phyloP scores from a whole-genome alignment of 768 basidiomycete genomes.

The Mycena albidolilacea region DNA sequence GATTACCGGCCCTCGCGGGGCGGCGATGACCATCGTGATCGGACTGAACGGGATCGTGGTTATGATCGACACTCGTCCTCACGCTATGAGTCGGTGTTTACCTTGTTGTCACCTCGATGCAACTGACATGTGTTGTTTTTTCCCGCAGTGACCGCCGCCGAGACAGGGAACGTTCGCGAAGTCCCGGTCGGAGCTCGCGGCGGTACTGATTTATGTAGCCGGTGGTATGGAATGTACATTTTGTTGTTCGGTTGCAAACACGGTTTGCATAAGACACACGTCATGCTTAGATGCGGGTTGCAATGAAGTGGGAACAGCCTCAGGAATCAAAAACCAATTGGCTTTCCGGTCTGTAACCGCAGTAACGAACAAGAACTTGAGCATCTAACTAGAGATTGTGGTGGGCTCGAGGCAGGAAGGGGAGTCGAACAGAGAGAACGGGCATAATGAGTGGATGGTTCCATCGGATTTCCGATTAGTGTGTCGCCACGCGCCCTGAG shows the following conservation, averaged over 20 bases:
- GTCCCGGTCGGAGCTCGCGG: constrained; percentile 69
- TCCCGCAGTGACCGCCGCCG: constrained; percentile 74
- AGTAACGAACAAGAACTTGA: constrained; percentile 14
- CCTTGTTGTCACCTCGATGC: constrained; percentile 40
- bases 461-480: background rate
- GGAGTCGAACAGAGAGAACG: background rate
- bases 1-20: constrained; percentile 76
- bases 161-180: constrained; percentile 82
- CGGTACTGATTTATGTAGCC: constrained; percentile 59
- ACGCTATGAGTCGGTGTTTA: constrained; percentile 73
- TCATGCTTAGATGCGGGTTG: constrained; percentile 19
- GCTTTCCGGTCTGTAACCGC: background rate
- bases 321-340: constrained; percentile 8
- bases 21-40: constrained; percentile 72
- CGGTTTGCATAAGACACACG: constrained; percentile 21
- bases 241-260: constrained; percentile 34
- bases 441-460: background rate
- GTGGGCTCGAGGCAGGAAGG: background rate
- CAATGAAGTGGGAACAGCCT: constrained; percentile 22
- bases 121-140: constrained; percentile 40
- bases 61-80: constrained; percentile 79
- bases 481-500: background rate
- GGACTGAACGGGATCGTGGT: constrained; percentile 73
- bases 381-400: background rate
- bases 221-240: constrained; percentile 14